These are phyloP conservation scores for Pythium folliculosum DNA, from an alignment of 352 stramenopile genomes.

Conservation along the genomic window DNA sequence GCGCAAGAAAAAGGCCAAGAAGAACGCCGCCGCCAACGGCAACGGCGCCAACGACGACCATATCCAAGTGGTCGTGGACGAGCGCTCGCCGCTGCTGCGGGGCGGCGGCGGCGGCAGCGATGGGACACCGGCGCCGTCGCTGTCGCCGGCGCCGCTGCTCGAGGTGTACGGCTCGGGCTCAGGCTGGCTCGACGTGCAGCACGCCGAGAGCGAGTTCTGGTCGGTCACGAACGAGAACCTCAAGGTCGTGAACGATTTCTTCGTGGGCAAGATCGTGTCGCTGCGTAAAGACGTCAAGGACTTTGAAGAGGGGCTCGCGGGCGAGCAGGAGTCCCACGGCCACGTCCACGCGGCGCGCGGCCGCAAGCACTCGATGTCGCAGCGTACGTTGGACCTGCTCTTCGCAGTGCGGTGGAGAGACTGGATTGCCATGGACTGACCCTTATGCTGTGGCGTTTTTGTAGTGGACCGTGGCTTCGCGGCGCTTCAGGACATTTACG, in stretches of 20 bases:
- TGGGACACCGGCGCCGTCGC: not conserved
- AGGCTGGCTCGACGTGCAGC: conserved; percentile 58
- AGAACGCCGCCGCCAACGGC: conserved; percentile 7
- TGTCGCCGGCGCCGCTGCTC: conserved; percentile 25
- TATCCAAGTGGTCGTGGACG: conserved; percentile 46
- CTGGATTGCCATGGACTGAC: conserved; percentile 3
- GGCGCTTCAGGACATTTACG: conserved; percentile 87
- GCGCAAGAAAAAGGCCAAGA: conserved; percentile 41
- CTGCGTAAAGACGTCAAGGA: conserved; percentile 69
- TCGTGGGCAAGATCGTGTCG: conserved; percentile 64
- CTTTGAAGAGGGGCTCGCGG: conserved; percentile 67
- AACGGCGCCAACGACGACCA: conserved; percentile 33
- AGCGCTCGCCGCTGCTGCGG: conserved; percentile 67
- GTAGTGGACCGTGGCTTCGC: conserved; percentile 71
- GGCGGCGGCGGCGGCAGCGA: conserved; percentile 32
- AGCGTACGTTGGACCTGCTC: conserved; percentile 37
- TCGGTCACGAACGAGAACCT: conserved; percentile 77
- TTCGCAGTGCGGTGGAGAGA: too few relatives aligned
- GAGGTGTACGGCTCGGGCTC: conserved; percentile 33
- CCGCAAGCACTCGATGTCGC: conserved; percentile 50
- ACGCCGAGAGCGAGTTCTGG: conserved; percentile 85
- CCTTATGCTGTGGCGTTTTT: not conserved
- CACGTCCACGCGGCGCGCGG: conserved; percentile 71
- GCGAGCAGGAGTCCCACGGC: conserved; percentile 72
- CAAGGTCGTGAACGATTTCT: conserved; percentile 87